These are phyloP conservation scores for Alternaria hordeiaustralica DNA, from an alignment of 2,329 filamentous ascomycete genomes.

Conservation along the genomic window DNA sequence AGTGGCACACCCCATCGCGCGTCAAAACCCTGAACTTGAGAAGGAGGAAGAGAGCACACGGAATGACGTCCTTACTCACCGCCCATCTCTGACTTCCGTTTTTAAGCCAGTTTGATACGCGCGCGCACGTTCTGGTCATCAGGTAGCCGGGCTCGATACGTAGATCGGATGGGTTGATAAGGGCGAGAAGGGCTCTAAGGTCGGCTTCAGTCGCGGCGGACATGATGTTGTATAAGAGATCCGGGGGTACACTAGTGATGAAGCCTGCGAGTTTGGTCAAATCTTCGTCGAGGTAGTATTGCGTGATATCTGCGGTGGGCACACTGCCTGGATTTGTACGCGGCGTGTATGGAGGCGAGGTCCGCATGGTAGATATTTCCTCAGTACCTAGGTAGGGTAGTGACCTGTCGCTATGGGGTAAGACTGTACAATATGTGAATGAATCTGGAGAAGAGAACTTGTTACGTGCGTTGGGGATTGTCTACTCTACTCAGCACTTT, in stretches of 20 bases:
- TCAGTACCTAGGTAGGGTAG: rapidly evolving
- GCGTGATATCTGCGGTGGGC: neutral
- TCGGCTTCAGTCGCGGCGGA: neutral
- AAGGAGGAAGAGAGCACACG: neutral
- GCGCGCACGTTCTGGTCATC: neutral
- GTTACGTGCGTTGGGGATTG: neutral
- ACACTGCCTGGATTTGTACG: neutral
- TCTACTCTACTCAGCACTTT: neutral
- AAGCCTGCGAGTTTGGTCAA: neutral
- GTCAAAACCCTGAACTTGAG: neutral
- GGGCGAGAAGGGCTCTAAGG: neutral
- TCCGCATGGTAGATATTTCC: neutral
- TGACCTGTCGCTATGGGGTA: too few species aligned
- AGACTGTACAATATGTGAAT: neutral
- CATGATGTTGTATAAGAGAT: neutral
- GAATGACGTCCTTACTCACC: neutral
- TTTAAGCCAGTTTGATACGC: neutral
- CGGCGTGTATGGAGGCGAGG: neutral
- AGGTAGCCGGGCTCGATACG: neutral
- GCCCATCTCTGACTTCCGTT: neutral
- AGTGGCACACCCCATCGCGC: neutral
- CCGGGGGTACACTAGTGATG: neutral
- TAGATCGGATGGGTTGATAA: neutral
- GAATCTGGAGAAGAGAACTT: too few species aligned
- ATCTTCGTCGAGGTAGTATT: neutral